Percentiles rank a stretch among this genome's conserved stretches.
Evolutionary conservation across 306 rosid genomes (phyloP).

Genomic region (Astragalus membranaceus): DNA sequence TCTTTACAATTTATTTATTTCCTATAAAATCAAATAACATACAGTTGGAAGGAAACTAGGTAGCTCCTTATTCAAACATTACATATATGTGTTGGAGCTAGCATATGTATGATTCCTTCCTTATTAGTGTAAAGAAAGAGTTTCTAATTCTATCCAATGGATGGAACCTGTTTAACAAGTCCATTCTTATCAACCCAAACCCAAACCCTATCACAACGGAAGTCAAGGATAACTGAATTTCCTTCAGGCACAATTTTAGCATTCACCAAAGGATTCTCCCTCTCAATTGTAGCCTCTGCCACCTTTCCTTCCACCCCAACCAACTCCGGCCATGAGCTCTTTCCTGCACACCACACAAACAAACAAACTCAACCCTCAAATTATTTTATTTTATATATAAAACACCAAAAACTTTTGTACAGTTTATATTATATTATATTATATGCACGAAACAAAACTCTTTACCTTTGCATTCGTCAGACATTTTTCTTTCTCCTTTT

Average conservation of each 20-base stretch:
- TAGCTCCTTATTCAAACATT: no score
- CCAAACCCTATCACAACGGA: constrained; percentile 41
- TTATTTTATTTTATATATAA: neutral
- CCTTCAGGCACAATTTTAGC: constrained; percentile 27
- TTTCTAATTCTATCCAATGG: neutral
- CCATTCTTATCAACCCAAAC: constrained; percentile 32
- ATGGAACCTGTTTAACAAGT: constrained; percentile 20
- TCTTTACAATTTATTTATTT: no score
- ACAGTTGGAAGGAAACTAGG: no score
- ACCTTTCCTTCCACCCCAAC: constrained; percentile 29
- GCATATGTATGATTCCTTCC: neutral
- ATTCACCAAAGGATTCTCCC: constrained; percentile 34
- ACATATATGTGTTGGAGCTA: neutral
- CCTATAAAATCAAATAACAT: no score
- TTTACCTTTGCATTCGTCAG: constrained; percentile 10
- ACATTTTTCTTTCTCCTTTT: neutral
- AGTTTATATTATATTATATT: neutral
- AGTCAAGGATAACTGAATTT: neutral
- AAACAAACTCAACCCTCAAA: neutral
- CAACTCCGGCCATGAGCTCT: constrained; percentile 55
- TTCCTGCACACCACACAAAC: constrained; percentile 25
- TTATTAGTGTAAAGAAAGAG: no score
- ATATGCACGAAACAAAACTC: neutral
- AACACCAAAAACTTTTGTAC: no score
- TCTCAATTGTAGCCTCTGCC: constrained; percentile 38